Evolutionary conservation across 2,329 filamentous ascomycete genomes (phyloP), one percentile per base, ranked within the genome.

Genomic region (Sporothrix inflata): DNA sequence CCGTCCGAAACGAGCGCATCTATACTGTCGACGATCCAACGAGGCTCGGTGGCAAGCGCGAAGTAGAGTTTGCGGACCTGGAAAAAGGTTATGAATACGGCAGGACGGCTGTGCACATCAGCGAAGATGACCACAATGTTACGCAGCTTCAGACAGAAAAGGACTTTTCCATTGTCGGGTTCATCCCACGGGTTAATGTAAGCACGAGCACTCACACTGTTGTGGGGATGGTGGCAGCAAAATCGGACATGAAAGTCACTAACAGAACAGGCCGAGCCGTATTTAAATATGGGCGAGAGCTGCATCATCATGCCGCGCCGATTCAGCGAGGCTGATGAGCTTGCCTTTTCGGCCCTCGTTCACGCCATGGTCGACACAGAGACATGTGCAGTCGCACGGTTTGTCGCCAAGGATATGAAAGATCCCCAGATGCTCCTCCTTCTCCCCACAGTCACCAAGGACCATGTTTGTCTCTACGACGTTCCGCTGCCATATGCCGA

Each of bases 81-180:
- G 93, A 93, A n/a, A 97, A 94, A 79, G 96, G 96, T 0, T 99
- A 95, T 78, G 91, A 94, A 78, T 99, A 99, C 79, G 96, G 96
- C 61, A 88, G 94, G 72, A 98, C 95, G 0, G 94, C 93, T 2
- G 95, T 99, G 1, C 91, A 92, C 76, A 97, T 99, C 76, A 93
- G 89, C 75, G 91, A 94, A 76, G 92, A 92, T 0, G 95, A 99
- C 77, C 88, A 91, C 79, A 94, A 94, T 76, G 90, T 98, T 72
- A 97, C 94, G n/a, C 94, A 92, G 75, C 86, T 98, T 45, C 91
- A 97, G 77, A 96, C 94, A 0, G 81, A 83, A 11, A 90, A 92
- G 73, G 86, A 87, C 8, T 89, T 98, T 72, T 91, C 94, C 3
- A 91, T 99, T 55, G 84, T 99, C 69, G 96, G 96, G 0, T 99